These are phyloP conservation scores for Xylaria grammica DNA, from an alignment of 495 filamentous ascomycete species.

Conservation along the genomic window DNA sequence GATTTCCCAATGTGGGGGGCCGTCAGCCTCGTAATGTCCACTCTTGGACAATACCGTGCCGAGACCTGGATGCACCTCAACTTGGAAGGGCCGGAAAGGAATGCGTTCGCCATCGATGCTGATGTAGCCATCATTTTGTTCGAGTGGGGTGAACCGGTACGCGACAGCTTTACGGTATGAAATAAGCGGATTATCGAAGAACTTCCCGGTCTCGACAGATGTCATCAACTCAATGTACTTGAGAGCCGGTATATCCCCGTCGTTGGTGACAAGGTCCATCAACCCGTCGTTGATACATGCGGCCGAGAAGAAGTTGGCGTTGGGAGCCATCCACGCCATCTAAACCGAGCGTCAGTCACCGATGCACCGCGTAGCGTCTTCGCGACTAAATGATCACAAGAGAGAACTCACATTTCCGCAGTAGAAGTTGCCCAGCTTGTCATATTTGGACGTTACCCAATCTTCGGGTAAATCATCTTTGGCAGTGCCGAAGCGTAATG, in stretches of 20 bases:
- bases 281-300: constrained; percentile 83
- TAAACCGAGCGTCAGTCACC: constrained; percentile 31
- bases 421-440: constrained; percentile 90
- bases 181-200: constrained; percentile 81
- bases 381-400: not conserved
- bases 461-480: constrained; percentile 74
- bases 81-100: constrained; percentile 87
- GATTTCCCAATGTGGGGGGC: constrained; percentile 54
- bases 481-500: constrained; percentile 78
- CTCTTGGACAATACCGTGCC: constrained; percentile 82
- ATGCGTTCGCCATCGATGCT: constrained; percentile 91
- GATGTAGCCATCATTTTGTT: constrained; percentile 76
- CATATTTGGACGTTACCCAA: constrained; percentile 73
- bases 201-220: constrained; percentile 69
- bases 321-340: constrained; percentile 90
- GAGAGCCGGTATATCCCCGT: constrained; percentile 71
- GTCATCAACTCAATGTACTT: constrained; percentile 69
- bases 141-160: constrained; percentile 80
- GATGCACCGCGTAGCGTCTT: not conserved
- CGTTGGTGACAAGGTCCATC: constrained; percentile 82
- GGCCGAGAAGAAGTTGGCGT: constrained; percentile 86
- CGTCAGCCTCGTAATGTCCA: constrained; percentile 74
- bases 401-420: constrained; percentile 71
- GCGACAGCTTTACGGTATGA: constrained; percentile 79
- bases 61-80: constrained; percentile 82